Evolutionary conservation across 192 early-diverging fungal species (phyloP), one percentile per base, ranked within the genome.

Genomic region (Gaertneriomyces sp.): DNA sequence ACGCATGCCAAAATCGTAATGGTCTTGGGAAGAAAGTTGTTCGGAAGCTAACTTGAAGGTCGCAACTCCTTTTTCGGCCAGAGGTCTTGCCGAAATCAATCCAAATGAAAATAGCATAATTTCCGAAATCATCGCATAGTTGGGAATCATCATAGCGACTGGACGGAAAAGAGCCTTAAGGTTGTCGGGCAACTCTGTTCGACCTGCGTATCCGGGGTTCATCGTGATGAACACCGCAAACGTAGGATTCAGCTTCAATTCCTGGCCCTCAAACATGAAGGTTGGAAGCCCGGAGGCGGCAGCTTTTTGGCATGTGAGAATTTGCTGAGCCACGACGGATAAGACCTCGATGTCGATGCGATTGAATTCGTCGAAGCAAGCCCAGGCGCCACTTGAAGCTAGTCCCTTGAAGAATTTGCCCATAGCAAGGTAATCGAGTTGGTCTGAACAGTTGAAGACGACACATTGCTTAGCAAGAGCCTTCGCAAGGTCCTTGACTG

Each of bases 71-170:
- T 85, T 85, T 71, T 85, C 83, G 8, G 83, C 76, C 4, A 85
- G 58, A 7, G 84, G 74, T 56, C 81, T 86, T 14, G 83, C 83
- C 49, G 75, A 78, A 17, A 74, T 79, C 57, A 85, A 85, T 17
- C 83, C 83, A 64, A 85, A 85, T 41, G 83, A 85, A 50, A 85
- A 85, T 59, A 85, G 53, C 10, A 70, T 73, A 58, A 85, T 85
- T 66, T 85, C 83, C n/a, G 74, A 81, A 76, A 85, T 85, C 83
- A 85, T 85, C 33, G 80, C 81, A 63, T 85, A 85, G 64, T 85
- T 84, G 8, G 83, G 83, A 76, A 85, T 85, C 83, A 85, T 85
- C 83, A 85, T 85, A 0, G 83, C 83, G 72, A 82, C 83, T 8
- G 83, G 83, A 63, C 83, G 56, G 69, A 85, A 85, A n/a, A 85